Conservation (phyloP, 345 rosid species). For the Euphorbia pulcherrima region DNA sequence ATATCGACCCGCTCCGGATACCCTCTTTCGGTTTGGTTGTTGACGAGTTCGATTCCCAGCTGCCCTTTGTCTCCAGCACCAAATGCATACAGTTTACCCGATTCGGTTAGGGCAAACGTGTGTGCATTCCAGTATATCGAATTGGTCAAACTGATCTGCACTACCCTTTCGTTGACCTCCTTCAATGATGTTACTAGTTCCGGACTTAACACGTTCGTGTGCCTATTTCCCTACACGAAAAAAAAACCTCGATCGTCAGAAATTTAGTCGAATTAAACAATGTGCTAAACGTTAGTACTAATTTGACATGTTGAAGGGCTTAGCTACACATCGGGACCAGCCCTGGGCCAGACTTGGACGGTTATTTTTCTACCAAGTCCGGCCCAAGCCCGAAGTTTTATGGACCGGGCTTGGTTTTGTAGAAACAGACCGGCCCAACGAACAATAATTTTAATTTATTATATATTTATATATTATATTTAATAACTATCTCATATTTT, state of each 20-base stretch:
- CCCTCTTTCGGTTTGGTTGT: constrained; percentile 67
- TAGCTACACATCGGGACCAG: too few relatives aligned
- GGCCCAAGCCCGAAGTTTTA: too few relatives aligned
- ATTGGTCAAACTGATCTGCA: constrained; percentile 88
- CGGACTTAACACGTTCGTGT: constrained; percentile 62
- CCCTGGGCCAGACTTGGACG: too few relatives aligned
- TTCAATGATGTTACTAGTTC: constrained; percentile 66
- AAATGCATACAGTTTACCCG: constrained; percentile 77
- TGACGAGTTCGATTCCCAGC: constrained; percentile 66
- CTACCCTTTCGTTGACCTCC: constrained; percentile 63
- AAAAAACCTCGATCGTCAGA: neutral
- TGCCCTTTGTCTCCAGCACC: constrained; percentile 97
- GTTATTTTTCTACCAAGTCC: too few relatives aligned
- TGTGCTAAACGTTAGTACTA: too few relatives aligned
- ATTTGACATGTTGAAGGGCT: too few relatives aligned
- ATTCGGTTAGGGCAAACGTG: constrained; percentile 81
- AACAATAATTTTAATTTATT: too few relatives aligned
- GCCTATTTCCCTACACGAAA: constrained; percentile 52
- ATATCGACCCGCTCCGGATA: constrained; percentile 66
- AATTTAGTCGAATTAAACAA: neutral
- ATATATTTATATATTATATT: too few relatives aligned
- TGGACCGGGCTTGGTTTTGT: too few relatives aligned
- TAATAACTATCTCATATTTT: too few relatives aligned
- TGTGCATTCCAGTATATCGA: constrained; percentile 77
- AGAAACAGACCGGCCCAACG: too few relatives aligned